phyloP scores from a whole-genome alignment of 2,329 filamentous ascomycete genomes.

The Hypoxylon sp. region DNA sequence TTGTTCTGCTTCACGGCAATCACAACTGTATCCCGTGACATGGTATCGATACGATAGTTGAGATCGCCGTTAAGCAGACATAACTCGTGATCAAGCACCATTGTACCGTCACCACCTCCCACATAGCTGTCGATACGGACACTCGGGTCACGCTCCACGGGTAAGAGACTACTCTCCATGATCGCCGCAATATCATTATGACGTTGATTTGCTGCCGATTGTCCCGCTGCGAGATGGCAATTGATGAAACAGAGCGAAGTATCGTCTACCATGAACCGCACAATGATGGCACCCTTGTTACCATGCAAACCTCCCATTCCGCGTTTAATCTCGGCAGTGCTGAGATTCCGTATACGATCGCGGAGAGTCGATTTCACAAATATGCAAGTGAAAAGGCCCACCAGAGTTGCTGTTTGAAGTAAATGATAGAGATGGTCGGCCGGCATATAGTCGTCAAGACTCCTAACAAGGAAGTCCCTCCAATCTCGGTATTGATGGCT shows the following conservation, averaged over 20 bases:
- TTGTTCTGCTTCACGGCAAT: slow-evolving; percentile 86
- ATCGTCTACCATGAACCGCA: slow-evolving; percentile 95
- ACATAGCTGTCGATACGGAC: slow-evolving; percentile 83
- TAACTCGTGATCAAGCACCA: slow-evolving; percentile 98
- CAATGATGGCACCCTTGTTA: slow-evolving; percentile 93
- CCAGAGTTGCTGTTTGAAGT: slow-evolving; percentile 89
- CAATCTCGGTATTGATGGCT: slow-evolving; percentile 97
- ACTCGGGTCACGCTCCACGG: slow-evolving; percentile 76
- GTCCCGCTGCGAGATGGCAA: slow-evolving; percentile 95
- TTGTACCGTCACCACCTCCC: slow-evolving; percentile 92
- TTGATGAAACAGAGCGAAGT: slow-evolving; percentile 97
- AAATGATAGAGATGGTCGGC: slow-evolving; percentile 84
- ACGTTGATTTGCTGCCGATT: slow-evolving; percentile 88
- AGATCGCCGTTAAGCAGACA: slow-evolving; percentile 96
- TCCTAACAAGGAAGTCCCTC: slow-evolving; percentile 88
- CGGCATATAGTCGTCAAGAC: slow-evolving; percentile 87
- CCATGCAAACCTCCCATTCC: slow-evolving; percentile 96
- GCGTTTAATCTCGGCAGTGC: slow-evolving; percentile 88
- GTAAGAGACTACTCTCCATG: slow-evolving; percentile 83
- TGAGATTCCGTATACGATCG: slow-evolving; percentile 81
- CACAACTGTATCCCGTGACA: slow-evolving; percentile 93
- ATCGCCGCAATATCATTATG: slow-evolving; percentile 95
- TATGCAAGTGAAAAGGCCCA: slow-evolving; percentile 95
- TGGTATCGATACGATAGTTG: slow-evolving; percentile 98
- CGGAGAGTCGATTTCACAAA: slow-evolving; percentile 89